phyloP scores from a whole-genome alignment of 371 early-diverging fungal species.

The Dinochytrium kinnereticum region DNA sequence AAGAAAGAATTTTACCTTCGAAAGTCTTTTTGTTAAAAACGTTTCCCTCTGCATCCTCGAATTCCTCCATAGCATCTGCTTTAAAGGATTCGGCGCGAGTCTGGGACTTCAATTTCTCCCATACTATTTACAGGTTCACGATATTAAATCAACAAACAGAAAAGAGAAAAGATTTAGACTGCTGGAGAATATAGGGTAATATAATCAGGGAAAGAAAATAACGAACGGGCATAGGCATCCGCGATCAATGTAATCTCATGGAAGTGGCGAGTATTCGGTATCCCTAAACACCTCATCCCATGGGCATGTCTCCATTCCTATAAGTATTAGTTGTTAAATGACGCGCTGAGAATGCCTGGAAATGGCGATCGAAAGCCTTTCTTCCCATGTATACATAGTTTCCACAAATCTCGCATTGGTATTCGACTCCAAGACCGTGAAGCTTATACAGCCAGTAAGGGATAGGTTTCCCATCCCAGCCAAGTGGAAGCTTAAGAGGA shows the following conservation, averaged over 20 bases:
- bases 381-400: slow-evolving; percentile 95
- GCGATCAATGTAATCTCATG: slow-evolving; percentile 92
- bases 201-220: too few species aligned
- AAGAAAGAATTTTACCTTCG: slow-evolving; percentile 57
- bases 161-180: background rate
- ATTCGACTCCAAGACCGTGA: slow-evolving; percentile 94
- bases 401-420: slow-evolving; percentile 97
- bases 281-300: slow-evolving; percentile 93
- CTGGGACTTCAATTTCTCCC: slow-evolving; percentile 77
- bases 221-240: slow-evolving; percentile 88
- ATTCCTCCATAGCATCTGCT: slow-evolving; percentile 89
- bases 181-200: too few species aligned
- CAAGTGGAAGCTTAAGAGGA: slow-evolving; percentile 94
- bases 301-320: slow-evolving; percentile 94
- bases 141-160: background rate
- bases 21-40: slow-evolving; percentile 98
- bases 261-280: slow-evolving; percentile 92
- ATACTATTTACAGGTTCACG: slow-evolving; percentile 59
- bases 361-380: slow-evolving; percentile 96
- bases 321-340: slow-evolving; percentile 22
- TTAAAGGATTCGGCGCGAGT: slow-evolving; percentile 65
- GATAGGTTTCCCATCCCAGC: slow-evolving; percentile 99
- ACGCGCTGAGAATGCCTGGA: slow-evolving; percentile 58
- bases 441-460: slow-evolving; percentile 98
- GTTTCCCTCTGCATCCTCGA: slow-evolving; percentile 96